A percentile compares a stretch with the other conserved stretches of the same genome.
Conservation (phyloP, 2,329 filamentous ascomycete genomes). For the Fusarium palustre region DNA sequence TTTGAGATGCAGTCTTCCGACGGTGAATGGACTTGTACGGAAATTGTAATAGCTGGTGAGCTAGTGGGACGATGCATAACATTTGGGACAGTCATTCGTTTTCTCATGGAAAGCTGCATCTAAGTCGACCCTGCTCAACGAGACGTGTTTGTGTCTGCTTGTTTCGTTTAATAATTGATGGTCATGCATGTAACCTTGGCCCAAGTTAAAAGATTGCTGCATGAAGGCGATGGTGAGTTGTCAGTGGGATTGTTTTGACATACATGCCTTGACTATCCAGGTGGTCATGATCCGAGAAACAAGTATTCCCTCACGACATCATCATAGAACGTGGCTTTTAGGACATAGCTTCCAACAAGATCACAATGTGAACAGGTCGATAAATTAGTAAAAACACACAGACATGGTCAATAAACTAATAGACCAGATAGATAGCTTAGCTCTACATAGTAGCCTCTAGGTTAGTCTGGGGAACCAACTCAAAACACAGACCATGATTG, state of each 20-base stretch:
- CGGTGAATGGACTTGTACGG: background rate
- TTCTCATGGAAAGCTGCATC: background rate
- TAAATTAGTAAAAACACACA: background rate
- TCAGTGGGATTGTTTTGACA: conserved; percentile 5
- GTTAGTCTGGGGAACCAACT: conserved; percentile 19
- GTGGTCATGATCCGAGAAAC: background rate
- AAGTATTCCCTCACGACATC: background rate
- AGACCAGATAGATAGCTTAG: background rate
- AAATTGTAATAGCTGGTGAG: background rate
- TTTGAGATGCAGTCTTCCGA: background rate
- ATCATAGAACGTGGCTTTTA: background rate
- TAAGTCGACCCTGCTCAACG: conserved; percentile 1
- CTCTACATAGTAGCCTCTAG: background rate
- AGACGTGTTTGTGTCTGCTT: conserved; percentile 3
- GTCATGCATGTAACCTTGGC: conserved; percentile 9
- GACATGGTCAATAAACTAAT: background rate
- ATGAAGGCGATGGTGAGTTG: conserved; percentile 20
- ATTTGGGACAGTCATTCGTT: background rate
- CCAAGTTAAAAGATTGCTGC: conserved; percentile 3
- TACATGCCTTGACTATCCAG: background rate
- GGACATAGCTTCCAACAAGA: too few species aligned
- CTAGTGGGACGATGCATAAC: conserved; percentile 9
- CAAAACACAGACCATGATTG: background rate
- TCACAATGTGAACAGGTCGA: background rate
- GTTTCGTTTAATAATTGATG: background rate